Evolutionary conservation across 495 filamentous ascomycete species (phyloP), one percentile per base, ranked within the genome.

Genomic region (Evansstolkia leycettana): DNA sequence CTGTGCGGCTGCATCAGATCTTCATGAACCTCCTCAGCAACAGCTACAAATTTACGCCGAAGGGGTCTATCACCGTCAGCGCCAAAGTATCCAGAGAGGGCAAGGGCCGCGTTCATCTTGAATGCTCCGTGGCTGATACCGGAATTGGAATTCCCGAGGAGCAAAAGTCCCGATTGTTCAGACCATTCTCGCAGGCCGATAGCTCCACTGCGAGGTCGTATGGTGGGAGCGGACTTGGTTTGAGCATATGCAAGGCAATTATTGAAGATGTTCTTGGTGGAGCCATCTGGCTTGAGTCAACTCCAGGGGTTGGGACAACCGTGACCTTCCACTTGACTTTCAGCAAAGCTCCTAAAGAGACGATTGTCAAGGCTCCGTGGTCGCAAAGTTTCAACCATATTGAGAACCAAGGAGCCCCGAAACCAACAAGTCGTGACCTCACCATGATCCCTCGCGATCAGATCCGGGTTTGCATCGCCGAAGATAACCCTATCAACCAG

Each of bases 241-340:
- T 94, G 28, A 87, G 82, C 48, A 94, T 94, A 43, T 94, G 87
- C 71, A 94, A 93, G 55, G 87, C 89, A 1, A 76, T 94, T 33
- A 86, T 94, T 39, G 83, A 92, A 58, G 85, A 84, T 35, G 89
- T 92, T 45, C 81, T 94, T 63, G 74, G 78, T 11, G 87, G 87
- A 12, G 76, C 66, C 17, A 90, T 94, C 41, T 76, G 75, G 60
- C 70, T 94, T 5, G 84, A 93, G 42, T 87, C 81, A 32, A 66
- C 68, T 10, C 71, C 81, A 4, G 80, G 77, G 17, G 62, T 72
- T 14, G 87, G 87, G 26, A 94, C 87, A 0, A 93, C 80, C 0
- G 87, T 88, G 15, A 86, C 73, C 28, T 94, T 94, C 62, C 80
- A 78, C 2, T 58, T 94, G 33, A 73, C 72, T 1, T 93, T 93